phyloP scores from a whole-genome alignment of 1,284 basidiomycete species.

The Marasmius tenuissimus region DNA sequence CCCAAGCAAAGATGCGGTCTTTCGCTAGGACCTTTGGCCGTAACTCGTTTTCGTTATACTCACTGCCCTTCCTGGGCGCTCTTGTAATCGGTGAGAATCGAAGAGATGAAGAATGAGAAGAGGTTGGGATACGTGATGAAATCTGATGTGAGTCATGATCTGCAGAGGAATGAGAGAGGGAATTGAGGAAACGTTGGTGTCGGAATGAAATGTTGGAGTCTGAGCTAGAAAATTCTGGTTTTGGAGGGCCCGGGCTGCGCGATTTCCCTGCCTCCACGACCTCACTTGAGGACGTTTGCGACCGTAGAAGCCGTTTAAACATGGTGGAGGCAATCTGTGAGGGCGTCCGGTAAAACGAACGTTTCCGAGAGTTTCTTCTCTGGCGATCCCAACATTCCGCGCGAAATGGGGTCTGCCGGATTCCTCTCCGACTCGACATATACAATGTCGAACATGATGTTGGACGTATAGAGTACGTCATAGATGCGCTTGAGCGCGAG shows the following conservation, averaged over 20 bases:
- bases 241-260: too few species aligned
- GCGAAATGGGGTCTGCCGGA: constrained; percentile 33
- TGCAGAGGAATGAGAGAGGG: too few species aligned
- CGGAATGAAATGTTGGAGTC: too few species aligned
- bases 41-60: background rate
- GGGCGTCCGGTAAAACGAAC: constrained; percentile 20
- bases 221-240: too few species aligned
- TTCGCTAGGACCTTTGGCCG: background rate
- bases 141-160: too few species aligned
- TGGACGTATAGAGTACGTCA: constrained; percentile 18
- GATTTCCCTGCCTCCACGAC: too few species aligned
- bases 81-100: background rate
- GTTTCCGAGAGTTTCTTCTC: constrained; percentile 1
- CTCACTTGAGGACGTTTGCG: too few species aligned
- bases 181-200: too few species aligned
- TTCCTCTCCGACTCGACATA: constrained; percentile 31
- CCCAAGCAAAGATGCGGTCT: background rate
- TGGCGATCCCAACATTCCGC: constrained; percentile 17
- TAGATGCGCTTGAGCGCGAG: constrained; percentile 26
- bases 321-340: constrained; percentile 8
- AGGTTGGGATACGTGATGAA: too few species aligned
- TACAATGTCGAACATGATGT: constrained; percentile 21
- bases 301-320: too few species aligned
- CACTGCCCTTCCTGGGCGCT: background rate
- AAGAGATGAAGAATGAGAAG: too few species aligned